phyloP scores from a whole-genome alignment of 2,329 filamentous ascomycete species.

The Coniochaeta sp. region DNA sequence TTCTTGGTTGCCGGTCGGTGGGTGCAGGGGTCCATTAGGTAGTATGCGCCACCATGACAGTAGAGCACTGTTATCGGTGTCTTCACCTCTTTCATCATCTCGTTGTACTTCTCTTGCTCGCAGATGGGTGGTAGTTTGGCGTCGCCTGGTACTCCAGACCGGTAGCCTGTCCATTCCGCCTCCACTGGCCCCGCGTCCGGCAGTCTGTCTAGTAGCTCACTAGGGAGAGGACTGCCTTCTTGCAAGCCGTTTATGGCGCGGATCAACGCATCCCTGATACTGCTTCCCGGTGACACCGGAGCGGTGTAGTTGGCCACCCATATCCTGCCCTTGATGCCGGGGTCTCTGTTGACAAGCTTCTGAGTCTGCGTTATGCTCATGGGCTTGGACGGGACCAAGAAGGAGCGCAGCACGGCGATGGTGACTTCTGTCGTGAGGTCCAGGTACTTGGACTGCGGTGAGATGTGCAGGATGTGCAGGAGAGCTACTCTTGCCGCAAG shows the following conservation, averaged over 20 bases:
- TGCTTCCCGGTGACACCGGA: constrained; percentile 48
- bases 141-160: constrained; percentile 43
- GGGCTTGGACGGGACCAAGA: constrained; percentile 42
- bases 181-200: constrained; percentile 53
- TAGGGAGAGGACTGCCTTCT: constrained; percentile 18
- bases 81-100: constrained; percentile 61
- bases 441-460: constrained; percentile 67
- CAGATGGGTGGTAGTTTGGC: constrained; percentile 47
- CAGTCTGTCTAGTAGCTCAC: constrained; percentile 24
- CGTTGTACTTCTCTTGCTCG: constrained; percentile 57
- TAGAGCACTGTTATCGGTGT: constrained; percentile 61
- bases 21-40: constrained; percentile 61
- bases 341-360: constrained; percentile 51
- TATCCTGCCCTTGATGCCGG: constrained; percentile 67
- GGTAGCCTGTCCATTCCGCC: constrained; percentile 71
- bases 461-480: constrained; percentile 58
- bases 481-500: constrained; percentile 55
- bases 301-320: constrained; percentile 72
- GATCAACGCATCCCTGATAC: constrained; percentile 50
- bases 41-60: constrained; percentile 72
- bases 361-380: constrained; percentile 57
- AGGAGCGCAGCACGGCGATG: constrained; percentile 63
- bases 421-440: constrained; percentile 70
- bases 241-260: constrained; percentile 49
- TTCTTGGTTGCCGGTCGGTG: constrained; percentile 53